These are phyloP conservation scores for Metschnikowia peoriensis DNA, from an alignment of 805 yeast species.

Conservation along the genomic window DNA sequence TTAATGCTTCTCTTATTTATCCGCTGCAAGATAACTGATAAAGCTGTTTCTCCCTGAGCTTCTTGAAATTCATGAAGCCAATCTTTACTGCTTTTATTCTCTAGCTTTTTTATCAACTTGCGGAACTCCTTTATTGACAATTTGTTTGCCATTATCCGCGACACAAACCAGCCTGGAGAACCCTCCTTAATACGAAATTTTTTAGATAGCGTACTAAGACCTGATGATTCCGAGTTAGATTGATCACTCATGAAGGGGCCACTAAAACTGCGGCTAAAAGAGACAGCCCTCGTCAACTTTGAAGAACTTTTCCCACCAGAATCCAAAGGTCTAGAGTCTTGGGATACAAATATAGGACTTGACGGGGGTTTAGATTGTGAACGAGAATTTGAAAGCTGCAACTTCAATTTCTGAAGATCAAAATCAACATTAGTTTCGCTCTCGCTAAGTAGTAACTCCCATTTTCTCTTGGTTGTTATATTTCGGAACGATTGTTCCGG, in stretches of 20 bases:
- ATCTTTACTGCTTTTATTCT: slow-evolving; percentile 19
- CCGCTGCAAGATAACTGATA: slow-evolving; percentile 37
- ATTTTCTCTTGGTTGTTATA: slow-evolving; percentile 36
- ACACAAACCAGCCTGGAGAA: slow-evolving; percentile 42
- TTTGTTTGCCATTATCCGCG: slow-evolving; percentile 34
- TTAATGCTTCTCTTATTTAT: slow-evolving; percentile 43
- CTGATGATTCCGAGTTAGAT: slow-evolving; percentile 3
- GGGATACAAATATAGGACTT: not conserved
- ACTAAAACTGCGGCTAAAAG: not conserved
- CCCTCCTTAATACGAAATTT: slow-evolving; percentile 35
- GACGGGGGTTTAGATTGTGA: not conserved
- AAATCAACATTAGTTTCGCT: slow-evolving; percentile 37
- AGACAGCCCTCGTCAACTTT: not conserved
- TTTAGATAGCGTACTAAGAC: slow-evolving; percentile 13
- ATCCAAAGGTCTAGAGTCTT: not conserved
- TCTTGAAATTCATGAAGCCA: slow-evolving; percentile 36
- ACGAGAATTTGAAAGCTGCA: slow-evolving; percentile 9
- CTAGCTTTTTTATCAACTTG: slow-evolving; percentile 34
- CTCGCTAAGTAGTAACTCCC: slow-evolving; percentile 44
- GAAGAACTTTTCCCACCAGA: not conserved
- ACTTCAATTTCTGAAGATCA: slow-evolving; percentile 29
- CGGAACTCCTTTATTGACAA: slow-evolving; percentile 32
- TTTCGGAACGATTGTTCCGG: slow-evolving; percentile 33
- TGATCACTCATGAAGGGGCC: slow-evolving; percentile 2
- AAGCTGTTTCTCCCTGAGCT: slow-evolving; percentile 45